Evolutionary conservation across 2,329 filamentous ascomycete species (phyloP).

Genomic region (Hymenoscyphus albidus): DNA sequence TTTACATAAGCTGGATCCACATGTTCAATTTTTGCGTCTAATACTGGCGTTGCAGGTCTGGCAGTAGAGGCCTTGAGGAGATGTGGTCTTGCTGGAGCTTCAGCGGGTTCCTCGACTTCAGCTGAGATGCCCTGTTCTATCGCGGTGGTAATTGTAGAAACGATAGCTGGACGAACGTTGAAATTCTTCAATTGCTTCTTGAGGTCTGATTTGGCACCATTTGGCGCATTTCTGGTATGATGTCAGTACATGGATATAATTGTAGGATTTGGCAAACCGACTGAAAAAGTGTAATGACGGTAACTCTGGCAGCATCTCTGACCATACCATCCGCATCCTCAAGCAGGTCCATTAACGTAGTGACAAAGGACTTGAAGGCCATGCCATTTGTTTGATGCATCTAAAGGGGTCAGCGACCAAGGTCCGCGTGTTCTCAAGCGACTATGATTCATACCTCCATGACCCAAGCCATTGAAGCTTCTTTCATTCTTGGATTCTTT

Average conservation of each 20-base stretch:
- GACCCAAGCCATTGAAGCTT: conserved; percentile 81
- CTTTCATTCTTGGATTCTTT: conserved; percentile 80
- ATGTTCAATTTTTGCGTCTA: conserved; percentile 61
- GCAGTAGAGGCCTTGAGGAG: conserved; percentile 41
- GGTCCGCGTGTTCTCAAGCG: not conserved
- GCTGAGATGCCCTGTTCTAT: conserved; percentile 45
- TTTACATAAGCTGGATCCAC: conserved; percentile 82
- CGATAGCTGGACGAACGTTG: conserved; percentile 83
- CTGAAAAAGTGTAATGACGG: conserved; percentile 84
- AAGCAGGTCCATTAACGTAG: conserved; percentile 75
- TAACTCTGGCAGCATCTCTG: conserved; percentile 75
- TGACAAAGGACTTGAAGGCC: conserved; percentile 79
- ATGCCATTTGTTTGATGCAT: conserved; percentile 79
- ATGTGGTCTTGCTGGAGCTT: conserved; percentile 38
- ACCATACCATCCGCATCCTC: conserved; percentile 89
- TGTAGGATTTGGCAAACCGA: conserved; percentile 37
- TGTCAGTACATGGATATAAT: conserved; percentile 12
- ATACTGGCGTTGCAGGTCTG: conserved; percentile 56
- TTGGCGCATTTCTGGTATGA: conserved; percentile 62
- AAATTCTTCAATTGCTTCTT: conserved; percentile 81
- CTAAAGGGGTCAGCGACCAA: conserved; percentile 37
- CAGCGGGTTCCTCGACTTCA: conserved; percentile 18
- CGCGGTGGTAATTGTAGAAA: conserved; percentile 73
- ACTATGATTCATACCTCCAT: conserved; percentile 53
- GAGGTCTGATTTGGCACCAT: conserved; percentile 80